Evolutionary conservation across 805 yeast genomes (phyloP), one percentile per base, ranked within the genome.

Genomic region (Komagataella ulmi): DNA sequence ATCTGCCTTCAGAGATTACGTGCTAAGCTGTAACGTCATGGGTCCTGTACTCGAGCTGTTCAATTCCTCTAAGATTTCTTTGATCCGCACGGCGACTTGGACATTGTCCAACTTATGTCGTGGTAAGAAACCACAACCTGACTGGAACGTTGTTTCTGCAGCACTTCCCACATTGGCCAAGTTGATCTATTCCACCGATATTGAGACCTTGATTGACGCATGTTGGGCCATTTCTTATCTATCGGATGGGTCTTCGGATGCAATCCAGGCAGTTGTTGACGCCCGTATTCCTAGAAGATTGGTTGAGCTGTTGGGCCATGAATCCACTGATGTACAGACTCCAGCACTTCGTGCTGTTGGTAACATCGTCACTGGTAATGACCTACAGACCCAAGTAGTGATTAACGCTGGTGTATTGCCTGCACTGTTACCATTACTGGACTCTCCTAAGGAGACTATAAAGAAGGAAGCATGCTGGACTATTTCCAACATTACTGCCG

Each of bases 381-480:
- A 93, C 67, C 65, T 82, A 55, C 98, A 93, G 75, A 93, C 99
- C 19, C 99, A 93, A 70, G 82, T 88, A 53, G 91, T 91, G 49
- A 87, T 93, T 61, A 91, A 93, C 67, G 81, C 89, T 44, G 97
- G 97, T 55, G 96, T 91, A 12, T 75, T 93, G 61, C 81, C 85
- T 43, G 96, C 96, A 18, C 74, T 93, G 56, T 81, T 83, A 50
- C 87, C 86, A 48, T 75, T 93, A 57, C 76, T 93, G 61, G 74
- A 79, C 56, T 85, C 95, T 36, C 80, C 88, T 54, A 89, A 90
- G 74, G 99, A 93, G 67, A 80, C 93, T 17, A 85, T 93, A 59
- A 83, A 93, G 65, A 93, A 93, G 68, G 99, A 93, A 73, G 96
- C 98, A 4, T 89, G 99, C 73, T 93, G 99, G 99, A 91, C 99